phyloP scores from a whole-genome alignment of 345 rosid genomes.

The Sapria himalayana region DNA sequence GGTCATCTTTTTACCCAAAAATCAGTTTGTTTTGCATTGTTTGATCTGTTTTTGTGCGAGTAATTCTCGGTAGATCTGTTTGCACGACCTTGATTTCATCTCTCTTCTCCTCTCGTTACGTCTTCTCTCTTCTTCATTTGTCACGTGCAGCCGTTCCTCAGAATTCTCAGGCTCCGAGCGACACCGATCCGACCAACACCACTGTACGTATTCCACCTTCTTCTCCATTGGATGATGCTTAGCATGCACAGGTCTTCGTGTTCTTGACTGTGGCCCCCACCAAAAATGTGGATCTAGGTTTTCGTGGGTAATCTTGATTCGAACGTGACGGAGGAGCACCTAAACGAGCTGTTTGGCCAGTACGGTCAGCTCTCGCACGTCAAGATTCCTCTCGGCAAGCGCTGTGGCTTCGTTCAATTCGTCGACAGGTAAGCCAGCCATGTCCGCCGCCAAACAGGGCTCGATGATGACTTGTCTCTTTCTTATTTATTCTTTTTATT shows the following conservation, averaged over 20 bases:
- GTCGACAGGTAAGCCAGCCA: conserved; percentile 35
- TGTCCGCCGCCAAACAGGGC: not conserved
- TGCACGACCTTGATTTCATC: too few species aligned
- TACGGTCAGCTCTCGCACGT: conserved; percentile 72
- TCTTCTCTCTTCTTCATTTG: conserved; percentile 9
- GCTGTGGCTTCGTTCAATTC: conserved; percentile 86
- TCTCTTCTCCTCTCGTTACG: too few species aligned
- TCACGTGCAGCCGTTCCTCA: conserved; percentile 60
- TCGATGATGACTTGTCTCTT: not conserved
- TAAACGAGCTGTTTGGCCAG: conserved; percentile 54
- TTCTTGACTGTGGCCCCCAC: too few species aligned
- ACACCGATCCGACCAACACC: conserved; percentile 72
- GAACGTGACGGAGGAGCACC: conserved; percentile 42
- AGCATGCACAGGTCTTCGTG: too few species aligned
- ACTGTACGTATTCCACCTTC: conserved; percentile 47
- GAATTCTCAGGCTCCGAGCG: conserved; percentile 35
- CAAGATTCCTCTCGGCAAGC: conserved; percentile 62
- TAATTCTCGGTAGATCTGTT: too few species aligned
- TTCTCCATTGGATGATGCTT: too few species aligned
- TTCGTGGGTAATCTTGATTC: conserved; percentile 85
- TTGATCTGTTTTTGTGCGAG: too few species aligned
- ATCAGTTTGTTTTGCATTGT: too few species aligned
- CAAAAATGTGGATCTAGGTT: conserved; percentile 22
- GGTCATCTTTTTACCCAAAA: too few species aligned
- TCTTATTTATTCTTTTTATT: not conserved